Percentiles rank a stretch among this genome's conserved stretches.
Evolutionary conservation across 768 basidiomycete genomes (phyloP).

Genomic region (Hemileccinum rubropunctum): DNA sequence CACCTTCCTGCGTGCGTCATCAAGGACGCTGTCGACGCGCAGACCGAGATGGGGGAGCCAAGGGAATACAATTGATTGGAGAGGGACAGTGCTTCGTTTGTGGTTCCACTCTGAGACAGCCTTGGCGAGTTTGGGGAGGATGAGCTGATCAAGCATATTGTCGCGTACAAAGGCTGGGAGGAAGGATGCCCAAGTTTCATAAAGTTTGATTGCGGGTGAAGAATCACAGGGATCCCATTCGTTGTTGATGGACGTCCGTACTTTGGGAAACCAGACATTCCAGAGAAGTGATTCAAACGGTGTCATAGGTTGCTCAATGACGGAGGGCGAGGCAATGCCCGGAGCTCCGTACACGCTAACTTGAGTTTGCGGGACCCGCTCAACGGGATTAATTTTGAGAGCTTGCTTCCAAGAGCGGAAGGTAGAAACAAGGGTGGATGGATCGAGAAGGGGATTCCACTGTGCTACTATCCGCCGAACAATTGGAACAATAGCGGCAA

Average conservation of each 20-base stretch:
- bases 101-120: slow-evolving; percentile 83
- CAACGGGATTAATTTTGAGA: slow-evolving; percentile 53
- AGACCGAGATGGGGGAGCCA: slow-evolving; percentile 91
- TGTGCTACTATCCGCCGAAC: slow-evolving; percentile 66
- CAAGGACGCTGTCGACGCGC: slow-evolving; percentile 79
- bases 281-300: slow-evolving; percentile 93
- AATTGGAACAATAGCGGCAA: slow-evolving; percentile 85
- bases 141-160: slow-evolving; percentile 93
- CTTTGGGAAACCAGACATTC: slow-evolving; percentile 93
- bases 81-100: slow-evolving; percentile 51
- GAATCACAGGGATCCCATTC: slow-evolving; percentile 82
- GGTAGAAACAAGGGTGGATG: slow-evolving; percentile 57
- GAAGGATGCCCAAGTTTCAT: slow-evolving; percentile 85
- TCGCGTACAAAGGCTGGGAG: slow-evolving; percentile 90
- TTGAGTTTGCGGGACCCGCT: slow-evolving; percentile 42
- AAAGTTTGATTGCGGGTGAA: slow-evolving; percentile 72
- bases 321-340: slow-evolving; percentile 28
- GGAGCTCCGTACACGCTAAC: slow-evolving; percentile 59
- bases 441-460: slow-evolving; percentile 87
- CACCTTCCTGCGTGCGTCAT: slow-evolving; percentile 83
- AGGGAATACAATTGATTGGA: slow-evolving; percentile 87
- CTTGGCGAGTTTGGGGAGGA: slow-evolving; percentile 88
- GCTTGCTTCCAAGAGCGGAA: slow-evolving; percentile 71
- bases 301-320: slow-evolving; percentile 72
- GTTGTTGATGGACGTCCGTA: slow-evolving; percentile 93